phyloP scores from a whole-genome alignment of 306 rosid species.

The Quercus engelmannii region DNA sequence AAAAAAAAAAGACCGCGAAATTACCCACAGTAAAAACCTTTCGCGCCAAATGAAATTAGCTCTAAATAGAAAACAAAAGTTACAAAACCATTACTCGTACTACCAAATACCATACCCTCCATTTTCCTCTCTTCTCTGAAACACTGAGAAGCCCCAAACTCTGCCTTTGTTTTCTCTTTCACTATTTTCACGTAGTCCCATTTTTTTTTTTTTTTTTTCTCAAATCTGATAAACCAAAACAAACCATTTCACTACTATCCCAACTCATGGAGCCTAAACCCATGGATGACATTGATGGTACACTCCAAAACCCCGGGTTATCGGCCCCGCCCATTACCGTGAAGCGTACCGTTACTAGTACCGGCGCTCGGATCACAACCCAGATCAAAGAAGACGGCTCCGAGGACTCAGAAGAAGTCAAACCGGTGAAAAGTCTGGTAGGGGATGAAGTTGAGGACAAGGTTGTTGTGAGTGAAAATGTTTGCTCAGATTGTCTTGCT shows the following conservation, averaged over 20 bases:
- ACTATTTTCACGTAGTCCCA: not conserved
- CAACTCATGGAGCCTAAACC: slow-evolving; percentile 17
- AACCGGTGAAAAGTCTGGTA: not conserved
- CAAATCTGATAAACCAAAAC: not conserved
- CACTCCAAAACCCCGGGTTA: not conserved
- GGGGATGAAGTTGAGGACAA: slow-evolving; percentile 12
- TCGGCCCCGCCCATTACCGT: slow-evolving; percentile 25
- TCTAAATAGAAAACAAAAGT: too few relatives aligned
- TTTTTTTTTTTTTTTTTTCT: not conserved
- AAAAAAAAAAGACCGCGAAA: slow-evolving; percentile 1
- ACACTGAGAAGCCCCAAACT: not conserved
- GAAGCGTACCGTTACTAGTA: slow-evolving; percentile 40
- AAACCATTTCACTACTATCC: not conserved
- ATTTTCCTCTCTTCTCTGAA: not conserved
- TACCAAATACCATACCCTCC: too few relatives aligned
- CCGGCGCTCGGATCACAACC: slow-evolving; percentile 48
- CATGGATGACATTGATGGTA: not conserved
- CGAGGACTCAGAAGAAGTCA: slow-evolving; percentile 2
- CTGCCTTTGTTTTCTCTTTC: not conserved
- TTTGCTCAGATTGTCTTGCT: not conserved
- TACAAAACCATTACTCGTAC: too few relatives aligned
- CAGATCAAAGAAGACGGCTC: not conserved
- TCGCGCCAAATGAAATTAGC: slow-evolving; percentile 36
- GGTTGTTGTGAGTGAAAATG: not conserved
- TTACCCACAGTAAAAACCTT: not conserved